These are phyloP conservation scores for Heterobasidion occidentale DNA, from an alignment of 1,284 basidiomycete species.

Conservation along the genomic window DNA sequence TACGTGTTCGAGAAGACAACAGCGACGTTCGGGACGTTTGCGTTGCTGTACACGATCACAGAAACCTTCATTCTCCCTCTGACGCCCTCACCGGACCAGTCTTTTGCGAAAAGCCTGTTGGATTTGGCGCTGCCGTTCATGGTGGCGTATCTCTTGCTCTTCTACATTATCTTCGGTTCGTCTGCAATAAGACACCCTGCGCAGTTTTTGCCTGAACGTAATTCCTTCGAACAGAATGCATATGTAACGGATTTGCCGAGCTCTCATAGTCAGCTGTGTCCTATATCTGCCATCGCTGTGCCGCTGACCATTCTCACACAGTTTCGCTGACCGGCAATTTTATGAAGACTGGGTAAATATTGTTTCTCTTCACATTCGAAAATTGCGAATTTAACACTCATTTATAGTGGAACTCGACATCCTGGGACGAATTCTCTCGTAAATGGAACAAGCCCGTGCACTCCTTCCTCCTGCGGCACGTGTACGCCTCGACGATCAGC, in stretches of 20 bases:
- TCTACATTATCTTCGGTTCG: conserved; percentile 78
- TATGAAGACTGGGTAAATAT: conserved; percentile 85
- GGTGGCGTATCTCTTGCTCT: conserved; percentile 72
- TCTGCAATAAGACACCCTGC: neutral
- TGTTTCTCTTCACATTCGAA: neutral
- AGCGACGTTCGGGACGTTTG: conserved; percentile 94
- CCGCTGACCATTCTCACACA: conserved; percentile 18
- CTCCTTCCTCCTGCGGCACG: conserved; percentile 89
- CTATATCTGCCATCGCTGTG: neutral
- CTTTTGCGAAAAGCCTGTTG: conserved; percentile 70
- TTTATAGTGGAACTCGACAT: conserved; percentile 86
- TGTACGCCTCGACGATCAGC: conserved; percentile 84
- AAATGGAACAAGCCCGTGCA: conserved; percentile 96
- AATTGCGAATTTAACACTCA: neutral
- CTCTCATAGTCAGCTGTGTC: conserved; percentile 56
- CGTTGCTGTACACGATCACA: conserved; percentile 84
- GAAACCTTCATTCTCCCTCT: conserved; percentile 90
- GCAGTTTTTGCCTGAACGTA: conserved; percentile 1
- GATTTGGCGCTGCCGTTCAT: conserved; percentile 94
- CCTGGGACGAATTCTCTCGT: conserved; percentile 94
- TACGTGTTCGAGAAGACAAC: conserved; percentile 95
- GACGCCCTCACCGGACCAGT: conserved; percentile 65
- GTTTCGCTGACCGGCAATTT: conserved; percentile 94
- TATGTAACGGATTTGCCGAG: conserved; percentile 94
- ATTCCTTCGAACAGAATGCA: conserved; percentile 58